Conservation (phyloP, 331 rosid species). For the Acacia concinna region DNA sequence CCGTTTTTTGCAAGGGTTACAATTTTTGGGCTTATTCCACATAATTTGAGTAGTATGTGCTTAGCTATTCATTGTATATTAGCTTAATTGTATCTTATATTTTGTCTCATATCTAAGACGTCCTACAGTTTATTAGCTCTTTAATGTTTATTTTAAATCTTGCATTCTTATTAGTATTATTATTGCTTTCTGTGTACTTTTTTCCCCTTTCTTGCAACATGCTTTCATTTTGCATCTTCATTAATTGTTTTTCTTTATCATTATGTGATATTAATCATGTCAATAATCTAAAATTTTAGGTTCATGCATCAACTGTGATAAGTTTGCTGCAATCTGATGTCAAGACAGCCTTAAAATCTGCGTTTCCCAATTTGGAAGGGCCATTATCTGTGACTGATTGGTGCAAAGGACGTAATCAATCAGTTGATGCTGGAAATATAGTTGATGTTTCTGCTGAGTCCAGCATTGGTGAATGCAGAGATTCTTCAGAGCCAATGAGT, state of each 20-base stretch:
- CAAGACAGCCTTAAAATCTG: slow-evolving; percentile 91
- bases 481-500: slow-evolving; percentile 88
- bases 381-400: slow-evolving; percentile 88
- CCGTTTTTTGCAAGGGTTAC: slow-evolving; percentile 6
- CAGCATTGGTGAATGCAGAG: slow-evolving; percentile 78
- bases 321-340: slow-evolving; percentile 92
- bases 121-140: not conserved
- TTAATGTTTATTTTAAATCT: not conserved
- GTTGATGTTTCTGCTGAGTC: slow-evolving; percentile 88
- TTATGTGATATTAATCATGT: slow-evolving; percentile 30
- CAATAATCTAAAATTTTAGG: slow-evolving; percentile 52
- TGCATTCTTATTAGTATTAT: not conserved
- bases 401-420: slow-evolving; percentile 93
- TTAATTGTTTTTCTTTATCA: slow-evolving; percentile 17
- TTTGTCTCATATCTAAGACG: not conserved
- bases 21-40: not conserved
- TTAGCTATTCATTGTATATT: not conserved
- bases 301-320: slow-evolving; percentile 79
- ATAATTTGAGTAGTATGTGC: not conserved
- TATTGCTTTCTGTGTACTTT: not conserved
- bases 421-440: slow-evolving; percentile 58
- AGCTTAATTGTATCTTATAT: slow-evolving; percentile 2
- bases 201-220: not conserved
- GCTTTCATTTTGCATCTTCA: slow-evolving; percentile 1
- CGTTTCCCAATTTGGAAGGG: slow-evolving; percentile 83